A percentile compares a stretch with the other conserved stretches of the same genome.
Conservation (phyloP, 345 rosid genomes). For the Eucalyptus polyanthemos region DNA sequence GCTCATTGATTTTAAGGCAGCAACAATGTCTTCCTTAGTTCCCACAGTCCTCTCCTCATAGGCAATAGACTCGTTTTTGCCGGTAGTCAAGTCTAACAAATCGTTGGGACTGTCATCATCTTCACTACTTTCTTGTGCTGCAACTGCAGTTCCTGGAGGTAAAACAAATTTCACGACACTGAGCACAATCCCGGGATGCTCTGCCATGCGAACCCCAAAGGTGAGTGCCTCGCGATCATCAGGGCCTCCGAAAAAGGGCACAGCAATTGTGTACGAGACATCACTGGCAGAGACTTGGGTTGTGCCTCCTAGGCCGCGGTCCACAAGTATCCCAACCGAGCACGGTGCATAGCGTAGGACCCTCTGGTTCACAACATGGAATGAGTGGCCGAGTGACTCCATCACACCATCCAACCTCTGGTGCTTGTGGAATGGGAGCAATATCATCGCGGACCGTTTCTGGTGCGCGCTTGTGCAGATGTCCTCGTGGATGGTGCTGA, state of each 20-base stretch:
- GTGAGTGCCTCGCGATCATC: slow-evolving; percentile 59
- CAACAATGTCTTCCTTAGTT: background rate
- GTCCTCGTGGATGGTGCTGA: slow-evolving; percentile 44
- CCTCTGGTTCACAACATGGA: slow-evolving; percentile 29
- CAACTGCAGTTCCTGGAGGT: background rate
- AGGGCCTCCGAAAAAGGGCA: slow-evolving; percentile 24
- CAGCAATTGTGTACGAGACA: slow-evolving; percentile 28
- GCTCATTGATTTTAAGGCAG: background rate
- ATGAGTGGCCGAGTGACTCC: slow-evolving; percentile 46
- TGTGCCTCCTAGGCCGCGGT: slow-evolving; percentile 66
- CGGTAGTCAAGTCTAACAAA: background rate
- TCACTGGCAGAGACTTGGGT: slow-evolving; percentile 51
- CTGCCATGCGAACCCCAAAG: slow-evolving; percentile 52
- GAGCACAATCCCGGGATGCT: slow-evolving; percentile 42
- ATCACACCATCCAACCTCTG: slow-evolving; percentile 45
- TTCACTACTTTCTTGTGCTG: background rate
- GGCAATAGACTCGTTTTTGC: background rate
- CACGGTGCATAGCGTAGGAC: slow-evolving; percentile 50
- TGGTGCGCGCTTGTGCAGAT: slow-evolving; percentile 51
- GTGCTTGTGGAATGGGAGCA: slow-evolving; percentile 65
- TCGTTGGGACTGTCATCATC: background rate
- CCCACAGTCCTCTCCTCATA: slow-evolving; percentile 5
- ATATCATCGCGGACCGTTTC: slow-evolving; percentile 41
- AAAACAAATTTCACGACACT: slow-evolving; percentile 19
- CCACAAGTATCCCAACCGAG: slow-evolving; percentile 63